Evolutionary conservation across 2,329 filamentous ascomycete species (phyloP).

Genomic region (Ceratocystiopsis brevicomis): DNA sequence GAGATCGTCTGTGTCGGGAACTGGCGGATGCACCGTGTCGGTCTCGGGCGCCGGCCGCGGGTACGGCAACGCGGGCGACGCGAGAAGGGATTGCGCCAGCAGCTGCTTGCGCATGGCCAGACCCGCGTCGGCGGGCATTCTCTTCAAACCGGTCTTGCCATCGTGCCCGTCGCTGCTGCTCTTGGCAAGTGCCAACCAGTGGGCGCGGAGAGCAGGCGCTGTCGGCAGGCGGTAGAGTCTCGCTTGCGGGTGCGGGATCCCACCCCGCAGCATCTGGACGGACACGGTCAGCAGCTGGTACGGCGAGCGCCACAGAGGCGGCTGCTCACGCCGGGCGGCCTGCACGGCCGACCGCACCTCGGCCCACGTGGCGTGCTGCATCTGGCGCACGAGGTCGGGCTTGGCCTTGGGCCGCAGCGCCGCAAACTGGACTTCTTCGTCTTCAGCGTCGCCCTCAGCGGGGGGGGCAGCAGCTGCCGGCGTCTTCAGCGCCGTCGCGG

Average conservation of each 20-base stretch:
- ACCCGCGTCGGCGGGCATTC: slow-evolving; percentile 13
- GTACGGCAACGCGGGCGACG: slow-evolving; percentile 16
- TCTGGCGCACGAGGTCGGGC: slow-evolving; percentile 3
- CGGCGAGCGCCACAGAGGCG: slow-evolving; percentile 6
- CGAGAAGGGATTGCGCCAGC: slow-evolving; percentile 29
- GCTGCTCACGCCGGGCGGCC: slow-evolving; percentile 11
- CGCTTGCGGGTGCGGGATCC: slow-evolving; percentile 51
- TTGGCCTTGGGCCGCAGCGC: slow-evolving; percentile 1
- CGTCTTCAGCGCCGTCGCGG: neutral
- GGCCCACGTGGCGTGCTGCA: slow-evolving; percentile 8
- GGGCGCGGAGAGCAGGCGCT: slow-evolving; percentile 31
- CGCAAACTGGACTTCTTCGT: slow-evolving; percentile 2
- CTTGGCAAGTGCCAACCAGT: slow-evolving; percentile 46
- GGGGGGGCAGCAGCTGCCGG: neutral
- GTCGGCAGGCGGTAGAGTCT: slow-evolving; percentile 73
- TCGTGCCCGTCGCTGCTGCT: neutral
- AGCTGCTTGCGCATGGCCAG: slow-evolving; percentile 23
- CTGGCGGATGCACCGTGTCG: slow-evolving; percentile 36
- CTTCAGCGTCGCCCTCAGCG: neutral
- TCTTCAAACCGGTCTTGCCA: slow-evolving; percentile 1
- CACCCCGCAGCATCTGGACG: slow-evolving; percentile 49
- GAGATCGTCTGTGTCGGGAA: slow-evolving; percentile 58
- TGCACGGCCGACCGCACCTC: slow-evolving; percentile 14
- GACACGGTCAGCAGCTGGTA: slow-evolving; percentile 37
- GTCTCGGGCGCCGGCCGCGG: slow-evolving; percentile 20